These are phyloP conservation scores for Exophiala bonariae DNA, from an alignment of 2,329 filamentous ascomycete species.

Conservation along the genomic window DNA sequence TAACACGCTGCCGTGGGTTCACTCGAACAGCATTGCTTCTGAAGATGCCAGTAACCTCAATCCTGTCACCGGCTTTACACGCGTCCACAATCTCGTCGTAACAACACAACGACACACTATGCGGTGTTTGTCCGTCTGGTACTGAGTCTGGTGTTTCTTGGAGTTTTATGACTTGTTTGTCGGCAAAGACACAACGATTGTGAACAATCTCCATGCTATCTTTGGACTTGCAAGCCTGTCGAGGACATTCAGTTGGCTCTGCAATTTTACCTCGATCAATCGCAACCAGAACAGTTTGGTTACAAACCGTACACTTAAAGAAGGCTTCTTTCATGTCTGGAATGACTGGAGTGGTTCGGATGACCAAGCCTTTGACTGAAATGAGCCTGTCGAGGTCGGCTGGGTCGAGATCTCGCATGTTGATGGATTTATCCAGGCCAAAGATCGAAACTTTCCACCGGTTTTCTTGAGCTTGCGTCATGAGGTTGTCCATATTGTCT, in stretches of 20 bases:
- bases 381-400: slow-evolving; percentile 96
- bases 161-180: slow-evolving; percentile 98
- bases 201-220: slow-evolving; percentile 99
- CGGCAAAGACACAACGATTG: slow-evolving; percentile 90
- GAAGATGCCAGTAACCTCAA: slow-evolving; percentile 96
- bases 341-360: slow-evolving; percentile 92
- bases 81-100: slow-evolving; percentile 97
- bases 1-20: slow-evolving; percentile 85
- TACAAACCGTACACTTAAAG: slow-evolving; percentile 92
- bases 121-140: slow-evolving; percentile 92
- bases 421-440: slow-evolving; percentile 81
- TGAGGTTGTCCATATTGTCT: slow-evolving; percentile 64
- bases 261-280: slow-evolving; percentile 95
- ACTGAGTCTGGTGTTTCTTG: slow-evolving; percentile 96
- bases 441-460: slow-evolving; percentile 87
- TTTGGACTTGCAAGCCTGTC: slow-evolving; percentile 74
- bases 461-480: slow-evolving; percentile 74
- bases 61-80: slow-evolving; percentile 94
- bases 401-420: slow-evolving; percentile 91
- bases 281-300: slow-evolving; percentile 84
- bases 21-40: slow-evolving; percentile 89
- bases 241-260: slow-evolving; percentile 87
- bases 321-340: slow-evolving; percentile 99
- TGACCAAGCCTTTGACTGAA: slow-evolving; percentile 92
- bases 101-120: slow-evolving; percentile 92